A percentile compares a stretch with the other conserved stretches of the same genome.
Conservation (phyloP, 441 rosid genomes). For the Populus hybrid region DNA sequence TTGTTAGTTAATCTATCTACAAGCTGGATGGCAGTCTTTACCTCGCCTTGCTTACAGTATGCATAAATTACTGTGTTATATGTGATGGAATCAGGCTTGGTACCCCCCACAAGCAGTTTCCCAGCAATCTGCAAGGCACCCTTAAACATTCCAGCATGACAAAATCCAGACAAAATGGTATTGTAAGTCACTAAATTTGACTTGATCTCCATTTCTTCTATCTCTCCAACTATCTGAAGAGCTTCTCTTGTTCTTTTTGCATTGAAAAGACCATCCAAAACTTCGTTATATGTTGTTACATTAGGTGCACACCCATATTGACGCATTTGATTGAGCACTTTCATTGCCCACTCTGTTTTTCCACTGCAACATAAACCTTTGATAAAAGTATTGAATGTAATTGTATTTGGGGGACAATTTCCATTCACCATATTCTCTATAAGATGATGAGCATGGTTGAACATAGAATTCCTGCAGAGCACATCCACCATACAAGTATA, state of each 20-base stretch:
- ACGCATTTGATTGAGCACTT: slow-evolving; percentile 53
- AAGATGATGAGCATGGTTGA: slow-evolving; percentile 58
- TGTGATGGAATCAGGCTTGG: slow-evolving; percentile 58
- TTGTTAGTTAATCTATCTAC: slow-evolving; percentile 36
- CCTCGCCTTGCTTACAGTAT: slow-evolving; percentile 52
- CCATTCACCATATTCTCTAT: slow-evolving; percentile 53
- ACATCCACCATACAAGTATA: slow-evolving; percentile 81
- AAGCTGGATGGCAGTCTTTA: slow-evolving; percentile 42
- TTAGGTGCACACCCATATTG: slow-evolving; percentile 53
- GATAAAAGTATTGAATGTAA: slow-evolving; percentile 67
- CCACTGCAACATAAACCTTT: slow-evolving; percentile 65
- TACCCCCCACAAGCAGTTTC: slow-evolving; percentile 58
- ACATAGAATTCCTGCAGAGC: slow-evolving; percentile 64
- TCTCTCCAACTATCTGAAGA: slow-evolving; percentile 44
- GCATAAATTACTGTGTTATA: slow-evolving; percentile 51
- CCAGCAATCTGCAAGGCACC: slow-evolving; percentile 56
- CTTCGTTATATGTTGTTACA: slow-evolving; percentile 63
- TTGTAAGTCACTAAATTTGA: slow-evolving; percentile 63
- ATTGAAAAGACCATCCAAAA: slow-evolving; percentile 58
- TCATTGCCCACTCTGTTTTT: slow-evolving; percentile 61
- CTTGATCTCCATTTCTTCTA: slow-evolving; percentile 42
- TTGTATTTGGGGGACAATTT: slow-evolving; percentile 58
- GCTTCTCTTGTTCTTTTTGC: slow-evolving; percentile 46
- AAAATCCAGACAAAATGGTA: slow-evolving; percentile 60
- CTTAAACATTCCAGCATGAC: slow-evolving; percentile 43